Base-by-base conservation (phyloP, 306 rosid genomes). In the Fagus crenata region DNA sequence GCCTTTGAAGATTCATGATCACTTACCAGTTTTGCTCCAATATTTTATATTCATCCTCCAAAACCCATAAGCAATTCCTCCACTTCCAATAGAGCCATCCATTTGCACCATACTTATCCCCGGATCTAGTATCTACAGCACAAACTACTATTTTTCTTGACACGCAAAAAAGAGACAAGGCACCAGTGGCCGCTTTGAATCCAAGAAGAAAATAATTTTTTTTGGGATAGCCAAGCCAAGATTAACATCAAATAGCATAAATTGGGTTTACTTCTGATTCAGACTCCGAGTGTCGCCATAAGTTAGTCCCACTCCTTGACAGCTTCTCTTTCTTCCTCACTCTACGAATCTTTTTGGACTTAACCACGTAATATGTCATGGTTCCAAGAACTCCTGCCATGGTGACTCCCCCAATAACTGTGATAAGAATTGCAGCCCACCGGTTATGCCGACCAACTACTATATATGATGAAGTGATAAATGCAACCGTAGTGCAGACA, bases 331-430 rank as follows among this genome's bases (percentile, higher is more conserved):
- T 92, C 89, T 88, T 94, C 80, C 93, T 78, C 78, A 43, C 82
- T 75, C 83, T 92, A 12, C 92, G 84, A 4, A 4, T 8, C 4
- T 82, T 89, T 64, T 90, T 94, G 46, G 82, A 83, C 86, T 90
- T 92, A 5, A 92, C 77, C 82, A 92, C 98, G 43, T 77, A 90
- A 73, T 85, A 94, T 63, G 98, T 92, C 98, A 94, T 94, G 79
- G 87, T 77, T 40, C 92, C 81, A 54, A 94, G 89, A 77, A 94
- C 87, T 18, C 91, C 89, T 1, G 85, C 83, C 90, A 92, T 92
- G 36, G 77, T 68, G 22, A 82, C 31, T n/a, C 58, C 90, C 53
- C 97, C 97, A 2, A 89, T 69, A 75, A 84, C 71, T 7, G 96
- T 86, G 77, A 89, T 54, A 61, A 94, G 83, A 54, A 89, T 75